Evolutionary conservation across 2,329 filamentous ascomycete species (phyloP).

Genomic region (Cephalotrichum gorgonifer): DNA sequence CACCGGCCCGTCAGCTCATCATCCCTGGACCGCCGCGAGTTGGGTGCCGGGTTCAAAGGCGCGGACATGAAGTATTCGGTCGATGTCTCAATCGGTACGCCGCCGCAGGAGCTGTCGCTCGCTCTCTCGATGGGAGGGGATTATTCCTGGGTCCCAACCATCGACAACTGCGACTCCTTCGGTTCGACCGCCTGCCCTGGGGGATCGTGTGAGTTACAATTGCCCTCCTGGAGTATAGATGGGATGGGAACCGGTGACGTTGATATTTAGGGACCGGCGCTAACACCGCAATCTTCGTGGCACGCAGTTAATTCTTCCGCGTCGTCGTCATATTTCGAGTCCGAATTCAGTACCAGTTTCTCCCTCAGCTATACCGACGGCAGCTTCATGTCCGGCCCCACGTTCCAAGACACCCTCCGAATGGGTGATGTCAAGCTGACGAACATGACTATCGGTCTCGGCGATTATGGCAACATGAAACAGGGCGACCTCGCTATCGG

Average conservation of each 20-base stretch:
- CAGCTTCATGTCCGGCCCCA: slow-evolving; percentile 58
- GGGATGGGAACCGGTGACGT: slow-evolving; percentile 29
- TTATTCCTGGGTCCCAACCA: slow-evolving; percentile 52
- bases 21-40: background rate
- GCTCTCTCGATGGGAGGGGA: slow-evolving; percentile 60
- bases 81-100: slow-evolving; percentile 53
- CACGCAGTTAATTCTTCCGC: slow-evolving; percentile 46
- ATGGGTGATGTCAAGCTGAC: slow-evolving; percentile 44
- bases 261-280: background rate
- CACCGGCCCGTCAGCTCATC: background rate
- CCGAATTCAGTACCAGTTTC: slow-evolving; percentile 63
- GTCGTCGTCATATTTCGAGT: slow-evolving; percentile 66
- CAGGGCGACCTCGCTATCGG: slow-evolving; percentile 85
- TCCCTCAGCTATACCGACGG: slow-evolving; percentile 62
- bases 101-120: slow-evolving; percentile 43
- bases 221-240: slow-evolving; percentile 22
- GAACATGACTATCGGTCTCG: slow-evolving; percentile 61
- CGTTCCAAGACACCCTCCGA: slow-evolving; percentile 62
- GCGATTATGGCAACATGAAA: slow-evolving; percentile 46
- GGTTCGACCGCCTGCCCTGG: slow-evolving; percentile 24
- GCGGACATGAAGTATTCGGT: slow-evolving; percentile 37
- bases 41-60: background rate
- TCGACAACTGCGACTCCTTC: slow-evolving; percentile 2
- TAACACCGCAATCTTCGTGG: slow-evolving; percentile 3
- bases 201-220: slow-evolving; percentile 9